Base-by-base conservation (phyloP, 495 filamentous ascomycete species). In the Penicillium salamii region DNA sequence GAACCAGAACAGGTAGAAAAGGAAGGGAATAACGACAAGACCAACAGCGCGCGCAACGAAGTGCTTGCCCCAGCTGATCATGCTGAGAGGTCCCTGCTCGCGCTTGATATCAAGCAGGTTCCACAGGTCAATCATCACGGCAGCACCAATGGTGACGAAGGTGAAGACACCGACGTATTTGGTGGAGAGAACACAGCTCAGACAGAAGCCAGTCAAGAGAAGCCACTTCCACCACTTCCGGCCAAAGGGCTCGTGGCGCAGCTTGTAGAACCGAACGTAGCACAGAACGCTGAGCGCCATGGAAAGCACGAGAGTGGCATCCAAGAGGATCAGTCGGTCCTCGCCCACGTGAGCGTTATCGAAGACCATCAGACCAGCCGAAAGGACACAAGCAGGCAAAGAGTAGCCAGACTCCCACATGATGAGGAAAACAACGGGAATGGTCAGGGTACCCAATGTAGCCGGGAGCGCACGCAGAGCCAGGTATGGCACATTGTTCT, bases 191-290 rank as follows among this genome's bases (percentile, higher is more conserved):
- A 96, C 95, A 68, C 93, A 97, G 61, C 90, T 96, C 61, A 98
- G 78, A 38, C 86, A 84, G 61, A 98, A 88, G 37, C 93, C 93
- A 13, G 93, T 98, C 58, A 97, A 71, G 42, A 98, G 82, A 26
- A 98, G 79, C 93, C 93, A 98, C 68, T 98, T 98, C 93, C 93
- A 98, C 93, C 93, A 98, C 66, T 97, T 97, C 41, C 90, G 83
- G 13, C 84, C 79, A 63, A 98, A 98, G 3, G 93, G 80, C 46
- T 87, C 78, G 59, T 97, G 90, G 42, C 93, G 82, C 52, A 95
- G 72, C 79, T 97, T 99, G 77, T 97, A 97, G 77, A 99, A 99
- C 34, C 90, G 89, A 61, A 99, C 83, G 69, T 99, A 97, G 75
- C 80, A 89, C 41, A 97, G 78, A 37, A 99, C 73, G 67, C 90